Evolutionary conservation across 2,329 filamentous ascomycete species (phyloP).

Genomic region (Talaromyces verruculosus): DNA sequence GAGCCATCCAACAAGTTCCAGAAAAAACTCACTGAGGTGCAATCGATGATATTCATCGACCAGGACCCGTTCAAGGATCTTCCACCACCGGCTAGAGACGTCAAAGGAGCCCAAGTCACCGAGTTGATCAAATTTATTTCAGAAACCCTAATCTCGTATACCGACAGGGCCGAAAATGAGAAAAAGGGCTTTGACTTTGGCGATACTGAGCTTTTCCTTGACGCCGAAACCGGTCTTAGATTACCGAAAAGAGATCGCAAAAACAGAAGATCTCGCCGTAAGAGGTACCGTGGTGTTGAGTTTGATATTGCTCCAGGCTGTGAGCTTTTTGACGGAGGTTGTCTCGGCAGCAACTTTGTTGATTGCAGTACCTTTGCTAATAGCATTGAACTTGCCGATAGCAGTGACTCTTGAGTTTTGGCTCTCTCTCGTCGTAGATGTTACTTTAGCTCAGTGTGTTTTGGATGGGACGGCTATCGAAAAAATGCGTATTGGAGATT

Average conservation of each 20-base stretch:
- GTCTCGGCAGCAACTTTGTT: neutral
- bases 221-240: neutral
- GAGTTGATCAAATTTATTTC: neutral
- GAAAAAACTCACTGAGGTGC: slow-evolving; percentile 2
- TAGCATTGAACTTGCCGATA: neutral
- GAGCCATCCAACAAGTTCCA: neutral
- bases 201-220: neutral
- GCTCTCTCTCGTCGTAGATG: neutral
- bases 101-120: neutral
- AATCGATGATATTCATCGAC: neutral
- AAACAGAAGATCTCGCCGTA: neutral
- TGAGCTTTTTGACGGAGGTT: neutral
- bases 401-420: neutral
- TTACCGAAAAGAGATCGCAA: neutral
- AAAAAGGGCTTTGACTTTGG: slow-evolving; percentile 10
- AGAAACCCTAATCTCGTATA: slow-evolving; percentile 6
- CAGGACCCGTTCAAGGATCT: neutral
- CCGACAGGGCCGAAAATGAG: neutral
- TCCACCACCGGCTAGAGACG: neutral
- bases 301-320: neutral
- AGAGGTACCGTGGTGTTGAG: neutral
- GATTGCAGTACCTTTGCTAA: neutral
- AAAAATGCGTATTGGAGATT: neutral
- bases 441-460: neutral
- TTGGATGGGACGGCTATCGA: neutral